Conservation (phyloP, 2,329 filamentous ascomycete genomes). For the Biscogniauxia sp. region DNA sequence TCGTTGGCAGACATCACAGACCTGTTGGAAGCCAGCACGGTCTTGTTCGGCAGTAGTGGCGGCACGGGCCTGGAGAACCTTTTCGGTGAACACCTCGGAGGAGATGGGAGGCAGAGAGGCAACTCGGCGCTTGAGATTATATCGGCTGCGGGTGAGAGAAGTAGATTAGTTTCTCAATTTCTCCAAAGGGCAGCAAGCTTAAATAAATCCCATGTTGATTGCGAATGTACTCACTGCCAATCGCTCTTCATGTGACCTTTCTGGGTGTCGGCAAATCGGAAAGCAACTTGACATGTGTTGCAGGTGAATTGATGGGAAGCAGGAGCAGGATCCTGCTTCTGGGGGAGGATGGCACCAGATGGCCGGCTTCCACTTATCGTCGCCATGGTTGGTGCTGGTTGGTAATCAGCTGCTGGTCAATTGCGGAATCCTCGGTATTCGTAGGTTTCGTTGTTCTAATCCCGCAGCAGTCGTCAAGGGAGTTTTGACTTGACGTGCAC, state of each 20-base stretch:
- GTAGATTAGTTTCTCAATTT: conserved; percentile 15
- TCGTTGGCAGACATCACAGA: conserved; percentile 80
- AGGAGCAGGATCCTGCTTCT: conserved; percentile 32
- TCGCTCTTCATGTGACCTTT: conserved; percentile 96
- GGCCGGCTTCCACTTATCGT: conserved; percentile 42
- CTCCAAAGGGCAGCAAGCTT: not conserved
- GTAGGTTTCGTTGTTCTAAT: not conserved
- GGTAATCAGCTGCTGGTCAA: not conserved
- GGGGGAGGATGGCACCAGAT: conserved; percentile 24
- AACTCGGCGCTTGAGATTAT: conserved; percentile 93
- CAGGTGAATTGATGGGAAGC: conserved; percentile 88
- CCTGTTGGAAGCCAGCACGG: conserved; percentile 83
- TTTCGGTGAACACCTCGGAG: conserved; percentile 91
- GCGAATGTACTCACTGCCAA: conserved; percentile 73
- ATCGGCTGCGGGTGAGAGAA: conserved; percentile 58
- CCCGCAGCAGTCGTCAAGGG: not conserved
- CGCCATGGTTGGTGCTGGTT: conserved; percentile 42
- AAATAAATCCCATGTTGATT: not conserved
- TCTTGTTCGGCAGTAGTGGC: conserved; percentile 80
- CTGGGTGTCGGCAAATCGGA: conserved; percentile 89
- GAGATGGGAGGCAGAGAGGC: conserved; percentile 87
- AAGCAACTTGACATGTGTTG: conserved; percentile 97
- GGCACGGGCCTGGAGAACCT: conserved; percentile 88
- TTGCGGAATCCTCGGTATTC: not conserved
- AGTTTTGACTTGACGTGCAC: not conserved